Conservation (phyloP, 2,329 filamentous ascomycete species). For the Neospermospora avenae region DNA sequence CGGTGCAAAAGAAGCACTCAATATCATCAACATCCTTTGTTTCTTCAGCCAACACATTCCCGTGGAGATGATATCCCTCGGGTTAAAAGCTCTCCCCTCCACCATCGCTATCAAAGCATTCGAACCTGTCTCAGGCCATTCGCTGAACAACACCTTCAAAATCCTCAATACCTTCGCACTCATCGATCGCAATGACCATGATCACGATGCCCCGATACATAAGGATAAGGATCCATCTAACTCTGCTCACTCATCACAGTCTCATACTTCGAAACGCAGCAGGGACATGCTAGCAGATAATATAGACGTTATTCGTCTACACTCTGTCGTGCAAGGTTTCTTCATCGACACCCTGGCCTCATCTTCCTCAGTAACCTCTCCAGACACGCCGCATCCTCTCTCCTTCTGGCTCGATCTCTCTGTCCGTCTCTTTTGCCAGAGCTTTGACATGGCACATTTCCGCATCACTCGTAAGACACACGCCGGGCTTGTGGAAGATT, state of each 20-base stretch:
- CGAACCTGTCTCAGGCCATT: conserved; percentile 34
- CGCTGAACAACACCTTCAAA: conserved; percentile 46
- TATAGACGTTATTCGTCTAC: conserved; percentile 49
- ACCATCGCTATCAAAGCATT: conserved; percentile 47
- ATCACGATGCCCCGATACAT: conserved; percentile 25
- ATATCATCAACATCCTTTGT: conserved; percentile 60
- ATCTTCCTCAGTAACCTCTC: conserved; percentile 32
- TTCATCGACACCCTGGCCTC: conserved; percentile 47
- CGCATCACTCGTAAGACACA: conserved; percentile 42
- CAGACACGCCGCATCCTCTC: too few relatives aligned
- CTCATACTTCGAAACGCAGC: conserved; percentile 37
- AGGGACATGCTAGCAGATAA: conserved; percentile 43
- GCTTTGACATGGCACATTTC: conserved; percentile 45
- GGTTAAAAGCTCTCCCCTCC: conserved; percentile 40
- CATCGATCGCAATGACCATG: conserved; percentile 48
- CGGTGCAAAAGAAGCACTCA: conserved; percentile 53
- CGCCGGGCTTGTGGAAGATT: conserved; percentile 50
- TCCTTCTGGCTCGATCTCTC: conserved; percentile 47
- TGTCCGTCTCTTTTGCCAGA: conserved; percentile 46
- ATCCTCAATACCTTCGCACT: conserved; percentile 51
- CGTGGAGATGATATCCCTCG: conserved; percentile 59
- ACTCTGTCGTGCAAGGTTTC: conserved; percentile 52
- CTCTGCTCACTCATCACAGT: conserved; percentile 7
- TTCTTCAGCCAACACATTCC: conserved; percentile 65
- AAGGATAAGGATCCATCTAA: neutral